phyloP scores from a whole-genome alignment of 1,284 basidiomycete species.

The Sanguinoderma infundibulare region DNA sequence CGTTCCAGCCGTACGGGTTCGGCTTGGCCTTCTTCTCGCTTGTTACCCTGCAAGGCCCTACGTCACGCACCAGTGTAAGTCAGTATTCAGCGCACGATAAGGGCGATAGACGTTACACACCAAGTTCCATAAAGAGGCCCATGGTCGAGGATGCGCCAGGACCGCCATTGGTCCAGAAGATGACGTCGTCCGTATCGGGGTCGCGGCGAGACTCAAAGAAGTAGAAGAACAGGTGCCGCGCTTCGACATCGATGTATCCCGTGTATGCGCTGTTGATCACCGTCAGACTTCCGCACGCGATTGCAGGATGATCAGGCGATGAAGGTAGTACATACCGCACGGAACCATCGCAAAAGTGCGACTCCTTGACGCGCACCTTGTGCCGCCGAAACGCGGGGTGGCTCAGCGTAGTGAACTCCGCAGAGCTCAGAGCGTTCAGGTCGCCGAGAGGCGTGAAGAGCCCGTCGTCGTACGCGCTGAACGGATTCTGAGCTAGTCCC shows the following conservation, averaged over 20 bases:
- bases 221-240: conserved; percentile 80
- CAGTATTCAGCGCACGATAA: too few relatives aligned
- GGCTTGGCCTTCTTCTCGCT: conserved; percentile 46
- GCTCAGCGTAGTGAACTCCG: conserved; percentile 47
- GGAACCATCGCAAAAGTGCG: conserved; percentile 30
- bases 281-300: not conserved
- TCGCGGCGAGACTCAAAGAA: conserved; percentile 78
- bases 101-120: conserved; percentile 27
- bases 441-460: conserved; percentile 47
- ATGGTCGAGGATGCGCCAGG: conserved; percentile 58
- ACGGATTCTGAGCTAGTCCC: not conserved
- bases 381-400: conserved; percentile 59
- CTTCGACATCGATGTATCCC: conserved; percentile 71
- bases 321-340: conserved; percentile 20
- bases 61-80: too few relatives aligned
- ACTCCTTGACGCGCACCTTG: conserved; percentile 52
- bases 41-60: conserved; percentile 41
- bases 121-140: conserved; percentile 72
- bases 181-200: conserved; percentile 67
- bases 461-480: conserved; percentile 12
- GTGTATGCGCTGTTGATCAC: conserved; percentile 32
- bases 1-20: conserved; percentile 70
- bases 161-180: conserved; percentile 72
- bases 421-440: conserved; percentile 42
- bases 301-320: not conserved